phyloP scores from a whole-genome alignment of 345 rosid genomes.

The Mallotus nudiflorus region DNA sequence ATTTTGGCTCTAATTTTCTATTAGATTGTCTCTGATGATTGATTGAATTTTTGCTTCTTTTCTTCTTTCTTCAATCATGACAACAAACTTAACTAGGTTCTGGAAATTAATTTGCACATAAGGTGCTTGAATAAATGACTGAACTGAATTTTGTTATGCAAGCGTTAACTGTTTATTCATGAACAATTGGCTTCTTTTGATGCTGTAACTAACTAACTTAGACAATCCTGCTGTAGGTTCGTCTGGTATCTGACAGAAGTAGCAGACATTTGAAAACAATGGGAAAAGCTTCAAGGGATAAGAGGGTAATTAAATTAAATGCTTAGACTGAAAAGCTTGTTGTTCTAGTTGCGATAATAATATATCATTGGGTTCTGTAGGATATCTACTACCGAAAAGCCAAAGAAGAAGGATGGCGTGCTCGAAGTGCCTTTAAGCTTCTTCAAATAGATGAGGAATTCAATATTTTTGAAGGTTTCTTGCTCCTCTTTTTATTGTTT shows the following conservation, averaged over 20 bases:
- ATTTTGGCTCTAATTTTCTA: no score
- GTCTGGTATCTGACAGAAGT: no score
- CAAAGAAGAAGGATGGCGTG: slow-evolving; percentile 99
- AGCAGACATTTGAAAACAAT: slow-evolving; percentile 36
- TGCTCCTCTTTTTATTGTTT: not conserved
- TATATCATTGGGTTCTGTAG: slow-evolving; percentile 35
- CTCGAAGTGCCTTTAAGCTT: slow-evolving; percentile 95
- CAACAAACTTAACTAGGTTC: no score
- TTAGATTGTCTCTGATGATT: no score
- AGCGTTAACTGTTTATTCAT: no score
- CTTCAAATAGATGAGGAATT: slow-evolving; percentile 95
- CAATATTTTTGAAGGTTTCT: slow-evolving; percentile 77
- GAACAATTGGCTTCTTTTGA: no score
- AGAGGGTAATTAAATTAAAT: slow-evolving; percentile 47
- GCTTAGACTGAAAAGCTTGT: not conserved
- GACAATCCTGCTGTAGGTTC: not conserved
- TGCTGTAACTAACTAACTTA: not conserved
- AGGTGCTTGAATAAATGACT: no score
- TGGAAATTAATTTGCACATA: no score
- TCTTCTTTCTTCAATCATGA: no score
- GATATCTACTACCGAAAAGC: slow-evolving; percentile 94
- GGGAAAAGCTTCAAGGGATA: slow-evolving; percentile 97
- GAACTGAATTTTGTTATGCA: no score
- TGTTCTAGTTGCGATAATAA: not conserved
- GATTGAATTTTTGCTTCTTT: no score